Conservation (phyloP, 2,329 filamentous ascomycete species). For the Sporothrix sp. region DNA sequence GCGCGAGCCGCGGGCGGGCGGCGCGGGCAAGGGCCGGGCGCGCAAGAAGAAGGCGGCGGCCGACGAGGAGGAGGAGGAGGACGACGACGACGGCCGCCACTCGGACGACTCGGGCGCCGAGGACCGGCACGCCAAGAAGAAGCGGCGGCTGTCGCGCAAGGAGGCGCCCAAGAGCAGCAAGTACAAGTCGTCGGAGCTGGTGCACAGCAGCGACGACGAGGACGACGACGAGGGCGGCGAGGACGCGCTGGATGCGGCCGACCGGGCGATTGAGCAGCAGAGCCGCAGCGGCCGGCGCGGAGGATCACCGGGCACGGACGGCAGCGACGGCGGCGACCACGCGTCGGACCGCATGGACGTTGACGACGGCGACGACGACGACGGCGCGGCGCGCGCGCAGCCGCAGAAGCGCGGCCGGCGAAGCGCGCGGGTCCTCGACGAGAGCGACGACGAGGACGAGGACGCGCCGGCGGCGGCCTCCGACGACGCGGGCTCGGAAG, state of each 20-base stretch:
- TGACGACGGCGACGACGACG: constrained; percentile 28
- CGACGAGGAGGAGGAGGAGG: constrained; percentile 30
- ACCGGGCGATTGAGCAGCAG: constrained; percentile 29
- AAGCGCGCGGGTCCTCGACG: constrained; percentile 18
- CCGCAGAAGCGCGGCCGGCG: constrained; percentile 12
- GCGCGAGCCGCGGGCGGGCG: constrained; percentile 26
- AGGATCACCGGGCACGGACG: constrained; percentile 11
- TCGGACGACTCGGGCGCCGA: constrained; percentile 31
- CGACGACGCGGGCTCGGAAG: neutral
- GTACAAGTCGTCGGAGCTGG: constrained; percentile 77
- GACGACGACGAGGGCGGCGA: constrained; percentile 24
- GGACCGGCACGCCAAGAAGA: constrained; percentile 51
- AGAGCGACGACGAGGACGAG: constrained; percentile 25
- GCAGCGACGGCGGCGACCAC: constrained; percentile 25
- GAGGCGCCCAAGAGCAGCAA: constrained; percentile 45
- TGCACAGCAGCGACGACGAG: constrained; percentile 63
- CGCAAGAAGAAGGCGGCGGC: constrained; percentile 34
- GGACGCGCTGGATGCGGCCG: constrained; percentile 21
- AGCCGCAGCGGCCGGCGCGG: constrained; percentile 20
- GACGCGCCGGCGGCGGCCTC: neutral
- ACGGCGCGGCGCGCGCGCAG: constrained; percentile 16
- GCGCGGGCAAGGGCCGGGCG: constrained; percentile 20
- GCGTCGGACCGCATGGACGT: constrained; percentile 43
- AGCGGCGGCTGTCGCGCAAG: constrained; percentile 41
- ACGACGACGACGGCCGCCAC: constrained; percentile 37